These are phyloP conservation scores for Penicillium longicatenatum DNA, from an alignment of 495 filamentous ascomycete genomes.

Conservation along the genomic window DNA sequence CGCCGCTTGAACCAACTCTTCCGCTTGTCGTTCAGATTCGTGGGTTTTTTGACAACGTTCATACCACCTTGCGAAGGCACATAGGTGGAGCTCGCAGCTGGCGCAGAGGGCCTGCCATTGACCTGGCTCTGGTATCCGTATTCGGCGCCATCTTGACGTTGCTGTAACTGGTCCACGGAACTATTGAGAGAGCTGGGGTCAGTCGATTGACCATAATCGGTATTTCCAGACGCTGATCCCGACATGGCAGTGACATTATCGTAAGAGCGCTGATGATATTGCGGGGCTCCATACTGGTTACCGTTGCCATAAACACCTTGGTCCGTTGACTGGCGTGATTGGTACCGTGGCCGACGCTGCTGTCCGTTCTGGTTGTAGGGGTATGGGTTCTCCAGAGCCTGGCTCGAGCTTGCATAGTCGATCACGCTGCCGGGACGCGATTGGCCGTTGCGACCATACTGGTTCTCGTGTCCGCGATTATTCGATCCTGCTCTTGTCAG, in stretches of 20 bases:
- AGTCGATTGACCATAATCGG: conserved; percentile 77
- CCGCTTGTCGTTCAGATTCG: conserved; percentile 61
- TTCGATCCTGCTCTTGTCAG: neutral
- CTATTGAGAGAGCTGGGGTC: conserved; percentile 92
- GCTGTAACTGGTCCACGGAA: conserved; percentile 71
- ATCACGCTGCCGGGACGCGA: conserved; percentile 60
- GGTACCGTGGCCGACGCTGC: conserved; percentile 40
- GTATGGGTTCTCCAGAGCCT: conserved; percentile 42
- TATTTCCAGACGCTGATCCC: conserved; percentile 62
- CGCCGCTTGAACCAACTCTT: conserved; percentile 86
- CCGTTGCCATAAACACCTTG: conserved; percentile 27
- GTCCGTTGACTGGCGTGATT: conserved; percentile 53
- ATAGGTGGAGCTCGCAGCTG: conserved; percentile 1
- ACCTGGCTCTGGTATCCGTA: conserved; percentile 55
- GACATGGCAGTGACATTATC: conserved; percentile 79
- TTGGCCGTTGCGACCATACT: conserved; percentile 44
- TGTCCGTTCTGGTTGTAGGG: conserved; percentile 34
- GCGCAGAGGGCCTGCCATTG: conserved; percentile 11
- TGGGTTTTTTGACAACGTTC: conserved; percentile 4
- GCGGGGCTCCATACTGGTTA: conserved; percentile 46
- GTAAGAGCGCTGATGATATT: conserved; percentile 69
- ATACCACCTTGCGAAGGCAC: conserved; percentile 4
- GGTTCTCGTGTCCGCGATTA: no score
- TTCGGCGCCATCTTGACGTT: conserved; percentile 52
- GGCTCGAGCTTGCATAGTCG: conserved; percentile 45